A percentile compares a stretch with the other conserved stretches of the same genome.
Evolutionary conservation across 2,329 filamentous ascomycete genomes (phyloP).

Genomic region (Colletotrichum melonis): DNA sequence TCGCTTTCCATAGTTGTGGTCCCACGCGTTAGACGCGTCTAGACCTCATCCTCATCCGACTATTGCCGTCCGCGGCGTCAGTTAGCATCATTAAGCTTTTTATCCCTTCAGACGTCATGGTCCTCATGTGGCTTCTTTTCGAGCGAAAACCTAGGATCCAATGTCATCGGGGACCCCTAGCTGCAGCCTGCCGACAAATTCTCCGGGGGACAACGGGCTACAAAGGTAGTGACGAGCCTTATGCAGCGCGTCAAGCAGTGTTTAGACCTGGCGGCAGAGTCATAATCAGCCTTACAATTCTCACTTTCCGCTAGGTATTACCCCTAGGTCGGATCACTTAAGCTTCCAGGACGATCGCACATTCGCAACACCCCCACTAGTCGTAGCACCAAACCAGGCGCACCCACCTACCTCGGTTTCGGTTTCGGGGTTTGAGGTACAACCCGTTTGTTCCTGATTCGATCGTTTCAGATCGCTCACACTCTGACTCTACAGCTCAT

Average conservation of each 20-base stretch:
- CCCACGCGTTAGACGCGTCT: not conserved
- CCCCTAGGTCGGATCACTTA: constrained; percentile 3
- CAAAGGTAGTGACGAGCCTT: not conserved
- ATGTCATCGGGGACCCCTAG: not conserved
- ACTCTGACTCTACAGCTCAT: not conserved
- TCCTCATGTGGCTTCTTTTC: not conserved
- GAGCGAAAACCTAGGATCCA: not conserved
- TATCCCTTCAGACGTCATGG: not conserved
- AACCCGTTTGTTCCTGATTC: not conserved
- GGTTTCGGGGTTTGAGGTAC: not conserved
- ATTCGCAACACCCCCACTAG: not conserved
- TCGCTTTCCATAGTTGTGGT: not conserved
- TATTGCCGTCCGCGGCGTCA: not conserved
- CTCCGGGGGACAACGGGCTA: not conserved
- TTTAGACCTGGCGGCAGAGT: not conserved
- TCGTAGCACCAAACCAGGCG: not conserved
- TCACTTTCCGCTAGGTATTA: not conserved
- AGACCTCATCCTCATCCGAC: too few relatives aligned
- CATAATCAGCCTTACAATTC: constrained; percentile 14
- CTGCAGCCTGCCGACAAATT: not conserved
- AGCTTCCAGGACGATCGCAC: not conserved
- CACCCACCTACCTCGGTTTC: not conserved
- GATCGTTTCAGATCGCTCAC: not conserved
- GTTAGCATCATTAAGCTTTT: not conserved
- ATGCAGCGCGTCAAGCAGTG: too few relatives aligned